Evolutionary conservation across 108 stramenopile genomes (phyloP), one percentile per base, ranked within the genome.

Genomic region (Skeletonema costatum): DNA sequence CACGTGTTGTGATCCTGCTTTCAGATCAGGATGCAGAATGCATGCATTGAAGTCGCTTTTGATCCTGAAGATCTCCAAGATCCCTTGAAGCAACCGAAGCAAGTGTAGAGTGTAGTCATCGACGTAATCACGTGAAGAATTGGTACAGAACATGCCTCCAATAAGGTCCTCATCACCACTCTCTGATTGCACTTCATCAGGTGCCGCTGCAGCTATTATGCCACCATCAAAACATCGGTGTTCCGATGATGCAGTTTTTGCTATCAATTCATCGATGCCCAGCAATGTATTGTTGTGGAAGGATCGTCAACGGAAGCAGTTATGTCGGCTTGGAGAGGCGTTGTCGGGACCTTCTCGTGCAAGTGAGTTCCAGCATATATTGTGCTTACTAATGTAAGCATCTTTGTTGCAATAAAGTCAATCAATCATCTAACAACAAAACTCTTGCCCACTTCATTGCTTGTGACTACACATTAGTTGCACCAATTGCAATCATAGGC

Each of bases 401-500:
- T 46, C 44, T 46, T 46, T n/a, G 44, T n/a, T 46, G 16, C 44
- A 11, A 46, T 16, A 16, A 16, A n/a, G 14, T n/a, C 16, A 46
- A n/a, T 46, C 16, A 46, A n/a, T 3, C 16, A n/a, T 46, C 44
- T 46, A n/a, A 16, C 16, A 11, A n/a, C 44, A 46, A 46, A 46
- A n/a, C 44, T 46, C 44, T 16, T n/a, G 16, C 44, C 16, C 0
- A 16, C 1, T 44, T 46, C 14, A 0, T 36, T 2, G 36, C 36
- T 32, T 29, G 21, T 5, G n/a, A n/a, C 6, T 4, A 44, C 5
- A 19, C 12, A 41, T 12, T 14, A 80, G 78, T 80, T 62, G 78
- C 68, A 64, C 78, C 78, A 16, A 61, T 80, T 4, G 78, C 78
- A 17, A 80, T 80, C 12, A 39, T 80, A 17, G 71, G 78, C 3